Conservation (phyloP, 768 basidiomycete species). For the Mycena vitilis region DNA sequence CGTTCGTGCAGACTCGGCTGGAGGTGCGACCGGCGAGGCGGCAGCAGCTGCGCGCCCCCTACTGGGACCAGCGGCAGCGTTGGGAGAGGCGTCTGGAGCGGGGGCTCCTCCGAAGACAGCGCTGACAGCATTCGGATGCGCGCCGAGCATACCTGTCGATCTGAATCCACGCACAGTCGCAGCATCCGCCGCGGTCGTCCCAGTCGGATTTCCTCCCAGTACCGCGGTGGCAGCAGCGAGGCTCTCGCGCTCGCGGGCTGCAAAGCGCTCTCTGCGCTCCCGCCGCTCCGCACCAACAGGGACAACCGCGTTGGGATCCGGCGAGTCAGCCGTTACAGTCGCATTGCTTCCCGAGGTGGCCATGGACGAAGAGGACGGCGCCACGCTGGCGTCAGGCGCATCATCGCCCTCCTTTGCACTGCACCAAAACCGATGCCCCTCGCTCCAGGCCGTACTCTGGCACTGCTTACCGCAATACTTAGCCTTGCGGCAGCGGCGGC, state of each 20-base stretch:
- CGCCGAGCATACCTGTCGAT: slow-evolving; percentile 23
- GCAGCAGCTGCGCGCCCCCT: slow-evolving; percentile 10
- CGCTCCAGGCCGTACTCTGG: slow-evolving; percentile 96
- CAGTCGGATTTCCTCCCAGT: slow-evolving; percentile 9
- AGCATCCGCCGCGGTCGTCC: slow-evolving; percentile 28
- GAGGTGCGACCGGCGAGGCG: background rate
- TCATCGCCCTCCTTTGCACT: slow-evolving; percentile 70
- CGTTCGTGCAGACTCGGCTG: slow-evolving; percentile 25
- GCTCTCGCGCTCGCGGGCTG: slow-evolving; percentile 31
- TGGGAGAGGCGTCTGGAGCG: slow-evolving; percentile 1
- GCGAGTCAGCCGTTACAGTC: slow-evolving; percentile 27
- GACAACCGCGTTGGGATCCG: slow-evolving; percentile 18
- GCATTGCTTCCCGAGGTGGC: slow-evolving; percentile 27
- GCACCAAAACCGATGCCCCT: slow-evolving; percentile 97
- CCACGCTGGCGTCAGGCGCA: slow-evolving; percentile 29
- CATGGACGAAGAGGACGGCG: slow-evolving; percentile 26
- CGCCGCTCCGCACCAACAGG: slow-evolving; percentile 29
- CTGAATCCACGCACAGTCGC: slow-evolving; percentile 33
- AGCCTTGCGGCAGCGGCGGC: slow-evolving; percentile 93
- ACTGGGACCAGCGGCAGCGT: slow-evolving; percentile 21
- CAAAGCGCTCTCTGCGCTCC: slow-evolving; percentile 34
- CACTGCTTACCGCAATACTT: slow-evolving; percentile 99
- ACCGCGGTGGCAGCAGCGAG: slow-evolving; percentile 19
- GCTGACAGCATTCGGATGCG: slow-evolving; percentile 27
- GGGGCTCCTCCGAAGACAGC: slow-evolving; percentile 30